A percentile compares a stretch with the other conserved stretches of the same genome.
These are phyloP conservation scores for Penicillium concentricum DNA, from an alignment of 2,329 filamentous ascomycete genomes.

Conservation along the genomic window DNA sequence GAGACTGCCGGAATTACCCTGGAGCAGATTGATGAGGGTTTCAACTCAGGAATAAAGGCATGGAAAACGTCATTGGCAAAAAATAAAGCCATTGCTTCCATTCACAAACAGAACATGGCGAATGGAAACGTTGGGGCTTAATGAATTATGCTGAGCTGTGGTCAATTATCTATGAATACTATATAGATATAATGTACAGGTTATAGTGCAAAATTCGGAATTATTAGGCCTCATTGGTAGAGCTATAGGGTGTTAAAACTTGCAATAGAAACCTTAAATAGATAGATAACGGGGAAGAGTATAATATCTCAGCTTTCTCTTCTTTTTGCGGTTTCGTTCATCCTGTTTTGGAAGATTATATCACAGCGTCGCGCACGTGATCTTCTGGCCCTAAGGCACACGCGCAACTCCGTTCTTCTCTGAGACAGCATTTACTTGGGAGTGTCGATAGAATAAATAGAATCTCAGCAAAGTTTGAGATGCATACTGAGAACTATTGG, in stretches of 20 bases:
- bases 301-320: neutral
- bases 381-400: neutral
- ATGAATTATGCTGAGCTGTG: neutral
- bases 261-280: too few species aligned
- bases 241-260: neutral
- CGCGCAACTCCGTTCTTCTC: neutral
- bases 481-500: too few species aligned
- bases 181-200: too few species aligned
- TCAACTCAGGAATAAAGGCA: conserved; percentile 18
- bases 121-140: neutral
- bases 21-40: conserved; percentile 31
- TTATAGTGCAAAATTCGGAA: neutral
- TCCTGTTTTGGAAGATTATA: neutral
- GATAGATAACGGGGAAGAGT: neutral
- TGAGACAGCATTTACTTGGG: neutral
- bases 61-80: conserved; percentile 25
- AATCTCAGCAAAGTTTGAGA: neutral
- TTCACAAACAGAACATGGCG: neutral
- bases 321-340: neutral
- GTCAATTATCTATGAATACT: neutral
- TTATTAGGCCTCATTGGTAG: neutral
- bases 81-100: conserved; percentile 15
- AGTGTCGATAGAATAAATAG: neutral
- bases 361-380: neutral
- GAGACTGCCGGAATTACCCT: conserved; percentile 28